phyloP scores from a whole-genome alignment of 495 filamentous ascomycete genomes.

The Aspergillus panamensis region DNA sequence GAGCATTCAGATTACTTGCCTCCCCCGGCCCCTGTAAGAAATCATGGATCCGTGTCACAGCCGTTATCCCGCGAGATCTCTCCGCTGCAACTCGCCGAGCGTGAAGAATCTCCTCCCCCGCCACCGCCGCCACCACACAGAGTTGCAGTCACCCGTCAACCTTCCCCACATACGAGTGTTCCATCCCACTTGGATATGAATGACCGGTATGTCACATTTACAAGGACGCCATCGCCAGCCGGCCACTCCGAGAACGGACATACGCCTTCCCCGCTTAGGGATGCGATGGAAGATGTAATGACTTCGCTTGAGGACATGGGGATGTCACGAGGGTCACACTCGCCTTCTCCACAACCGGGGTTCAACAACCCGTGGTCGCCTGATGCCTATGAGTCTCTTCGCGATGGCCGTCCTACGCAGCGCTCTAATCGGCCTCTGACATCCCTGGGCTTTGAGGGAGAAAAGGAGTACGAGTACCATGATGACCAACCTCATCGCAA shows the following conservation, averaged over 20 bases:
- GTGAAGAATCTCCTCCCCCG: slow-evolving; percentile 45
- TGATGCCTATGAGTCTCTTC: slow-evolving; percentile 72
- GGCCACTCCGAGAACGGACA: slow-evolving; percentile 63
- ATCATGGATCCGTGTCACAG: slow-evolving; percentile 26
- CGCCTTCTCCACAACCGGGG: slow-evolving; percentile 48
- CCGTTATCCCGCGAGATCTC: slow-evolving; percentile 37
- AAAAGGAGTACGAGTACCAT: slow-evolving; percentile 48
- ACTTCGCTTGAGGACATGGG: slow-evolving; percentile 90
- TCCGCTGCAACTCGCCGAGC: slow-evolving; percentile 32
- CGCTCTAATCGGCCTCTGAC: slow-evolving; percentile 58
- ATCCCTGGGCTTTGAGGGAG: slow-evolving; percentile 62
- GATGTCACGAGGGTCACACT: slow-evolving; percentile 50
- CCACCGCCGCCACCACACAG: slow-evolving; percentile 43
- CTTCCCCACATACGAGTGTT: slow-evolving; percentile 28
- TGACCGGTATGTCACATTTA: slow-evolving; percentile 43
- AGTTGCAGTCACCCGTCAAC: slow-evolving; percentile 31
- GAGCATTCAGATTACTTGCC: slow-evolving; percentile 5
- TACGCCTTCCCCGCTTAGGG: slow-evolving; percentile 86
- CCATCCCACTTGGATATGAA: slow-evolving; percentile 48
- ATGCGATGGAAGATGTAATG: slow-evolving; percentile 98
- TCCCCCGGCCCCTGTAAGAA: slow-evolving; percentile 1
- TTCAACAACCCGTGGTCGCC: slow-evolving; percentile 84
- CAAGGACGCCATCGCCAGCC: slow-evolving; percentile 58
- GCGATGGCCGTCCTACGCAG: slow-evolving; percentile 32
- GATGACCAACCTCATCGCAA: slow-evolving; percentile 30